Conservation (phyloP, 768 basidiomycete genomes). For the Auricularia sp. region DNA sequence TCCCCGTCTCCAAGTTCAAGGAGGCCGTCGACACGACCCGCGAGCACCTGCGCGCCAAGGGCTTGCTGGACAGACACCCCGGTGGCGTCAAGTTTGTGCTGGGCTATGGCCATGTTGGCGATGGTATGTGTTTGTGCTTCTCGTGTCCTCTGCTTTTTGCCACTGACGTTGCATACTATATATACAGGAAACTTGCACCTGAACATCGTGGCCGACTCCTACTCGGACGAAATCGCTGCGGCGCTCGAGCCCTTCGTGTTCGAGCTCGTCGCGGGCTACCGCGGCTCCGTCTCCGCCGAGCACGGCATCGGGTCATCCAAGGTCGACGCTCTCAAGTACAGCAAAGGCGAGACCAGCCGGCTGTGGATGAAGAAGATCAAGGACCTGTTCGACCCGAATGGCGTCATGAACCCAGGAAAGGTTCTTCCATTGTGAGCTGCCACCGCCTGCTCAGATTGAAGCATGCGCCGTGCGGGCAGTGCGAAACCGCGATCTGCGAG, state of each 20-base stretch:
- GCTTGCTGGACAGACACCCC: constrained; percentile 50
- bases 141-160: not conserved
- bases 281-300: constrained; percentile 92
- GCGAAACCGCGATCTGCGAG: too few relatives aligned
- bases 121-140: constrained; percentile 45
- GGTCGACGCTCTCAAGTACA: constrained; percentile 79
- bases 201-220: constrained; percentile 77
- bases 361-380: constrained; percentile 88
- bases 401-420: constrained; percentile 90
- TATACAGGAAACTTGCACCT: constrained; percentile 80
- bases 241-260: constrained; percentile 93
- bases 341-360: constrained; percentile 70
- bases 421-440: constrained; percentile 23
- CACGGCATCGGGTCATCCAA: constrained; percentile 98
- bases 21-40: constrained; percentile 73
- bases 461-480: too few relatives aligned
- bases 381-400: constrained; percentile 74
- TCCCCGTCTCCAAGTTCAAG: constrained; percentile 81
- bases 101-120: constrained; percentile 95
- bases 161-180: not conserved
- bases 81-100: constrained; percentile 73
- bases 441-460: too few relatives aligned
- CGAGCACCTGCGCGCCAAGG: constrained; percentile 44
- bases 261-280: constrained; percentile 61
- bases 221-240: constrained; percentile 71